A percentile compares a stretch with the other conserved stretches of the same genome.
Conservation (phyloP, 2,329 filamentous ascomycete genomes). For the Ascosphaera apis region DNA sequence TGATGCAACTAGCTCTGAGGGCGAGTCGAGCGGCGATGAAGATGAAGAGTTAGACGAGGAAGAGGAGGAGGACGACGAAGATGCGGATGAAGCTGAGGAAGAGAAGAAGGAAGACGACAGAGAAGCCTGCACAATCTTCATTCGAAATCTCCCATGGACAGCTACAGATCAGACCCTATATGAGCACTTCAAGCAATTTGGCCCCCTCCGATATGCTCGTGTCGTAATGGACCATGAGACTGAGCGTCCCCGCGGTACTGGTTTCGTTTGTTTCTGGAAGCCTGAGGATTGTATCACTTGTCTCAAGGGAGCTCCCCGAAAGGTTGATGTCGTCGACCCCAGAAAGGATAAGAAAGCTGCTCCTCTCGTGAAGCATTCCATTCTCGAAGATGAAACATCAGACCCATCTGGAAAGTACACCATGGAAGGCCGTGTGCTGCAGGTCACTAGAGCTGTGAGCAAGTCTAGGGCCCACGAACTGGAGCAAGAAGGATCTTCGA, state of each 20-base stretch:
- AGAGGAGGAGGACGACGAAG: conserved; percentile 21
- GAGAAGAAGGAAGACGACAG: conserved; percentile 23
- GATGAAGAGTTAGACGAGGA: conserved; percentile 15
- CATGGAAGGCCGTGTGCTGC: conserved; percentile 66
- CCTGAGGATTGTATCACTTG: conserved; percentile 53
- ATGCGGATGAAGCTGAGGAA: conserved; percentile 19
- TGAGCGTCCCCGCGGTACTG: conserved; percentile 72
- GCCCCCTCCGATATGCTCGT: conserved; percentile 68
- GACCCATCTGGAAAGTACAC: conserved; percentile 75
- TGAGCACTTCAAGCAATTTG: conserved; percentile 71
- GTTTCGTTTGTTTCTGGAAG: conserved; percentile 81
- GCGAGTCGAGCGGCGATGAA: too few relatives aligned
- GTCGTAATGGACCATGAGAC: conserved; percentile 73
- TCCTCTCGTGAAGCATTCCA: conserved; percentile 44
- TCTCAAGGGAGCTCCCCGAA: conserved; percentile 48
- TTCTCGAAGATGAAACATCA: conserved; percentile 64
- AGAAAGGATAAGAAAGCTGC: conserved; percentile 14
- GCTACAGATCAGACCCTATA: conserved; percentile 62
- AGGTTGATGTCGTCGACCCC: conserved; percentile 19
- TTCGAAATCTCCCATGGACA: conserved; percentile 84
- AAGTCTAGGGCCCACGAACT: conserved; percentile 58
- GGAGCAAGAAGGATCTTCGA: conserved; percentile 40
- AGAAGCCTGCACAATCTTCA: conserved; percentile 61
- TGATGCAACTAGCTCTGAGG: conserved; percentile 17
- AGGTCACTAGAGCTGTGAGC: conserved; percentile 64